Evolutionary conservation across 768 basidiomycete species (phyloP).

Genomic region (Lactarius vividus): DNA sequence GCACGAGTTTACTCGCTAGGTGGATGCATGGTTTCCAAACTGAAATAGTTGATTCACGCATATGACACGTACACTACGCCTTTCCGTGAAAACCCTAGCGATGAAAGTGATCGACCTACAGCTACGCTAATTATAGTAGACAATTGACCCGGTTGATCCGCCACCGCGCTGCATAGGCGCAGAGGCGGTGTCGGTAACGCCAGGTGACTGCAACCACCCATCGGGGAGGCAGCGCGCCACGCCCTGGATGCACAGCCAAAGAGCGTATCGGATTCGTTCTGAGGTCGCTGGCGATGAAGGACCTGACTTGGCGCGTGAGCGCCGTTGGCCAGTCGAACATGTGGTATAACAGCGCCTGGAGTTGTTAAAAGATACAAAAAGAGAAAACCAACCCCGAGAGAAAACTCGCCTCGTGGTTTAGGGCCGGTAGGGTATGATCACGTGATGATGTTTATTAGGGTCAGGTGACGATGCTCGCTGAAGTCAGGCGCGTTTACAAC

Average conservation of each 20-base stretch:
- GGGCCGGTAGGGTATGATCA: slow-evolving; percentile 2
- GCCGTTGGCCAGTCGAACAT: slow-evolving; percentile 27
- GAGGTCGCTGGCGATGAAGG: slow-evolving; percentile 28
- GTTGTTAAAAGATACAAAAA: slow-evolving; percentile 28
- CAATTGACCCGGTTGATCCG: neutral
- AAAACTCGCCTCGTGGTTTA: neutral
- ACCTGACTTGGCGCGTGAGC: slow-evolving; percentile 21
- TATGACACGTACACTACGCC: neutral
- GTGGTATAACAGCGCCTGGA: slow-evolving; percentile 30
- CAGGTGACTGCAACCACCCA: slow-evolving; percentile 29
- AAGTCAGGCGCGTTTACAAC: no score
- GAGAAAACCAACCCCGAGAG: neutral
- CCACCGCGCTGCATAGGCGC: neutral
- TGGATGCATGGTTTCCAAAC: neutral
- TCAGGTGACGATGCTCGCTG: no score
- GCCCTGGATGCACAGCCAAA: slow-evolving; percentile 28
- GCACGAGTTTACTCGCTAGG: neutral
- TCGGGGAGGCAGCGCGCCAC: neutral
- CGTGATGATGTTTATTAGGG: neutral
- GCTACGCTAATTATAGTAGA: neutral
- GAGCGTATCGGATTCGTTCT: slow-evolving; percentile 26
- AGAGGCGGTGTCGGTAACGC: slow-evolving; percentile 22
- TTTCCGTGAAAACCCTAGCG: neutral
- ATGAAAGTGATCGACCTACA: neutral
- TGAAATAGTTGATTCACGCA: neutral